A percentile compares a stretch with the other conserved stretches of the same genome.
Conservation (phyloP, 1,139 yeast genomes). For the Candida sanyaensis region DNA sequence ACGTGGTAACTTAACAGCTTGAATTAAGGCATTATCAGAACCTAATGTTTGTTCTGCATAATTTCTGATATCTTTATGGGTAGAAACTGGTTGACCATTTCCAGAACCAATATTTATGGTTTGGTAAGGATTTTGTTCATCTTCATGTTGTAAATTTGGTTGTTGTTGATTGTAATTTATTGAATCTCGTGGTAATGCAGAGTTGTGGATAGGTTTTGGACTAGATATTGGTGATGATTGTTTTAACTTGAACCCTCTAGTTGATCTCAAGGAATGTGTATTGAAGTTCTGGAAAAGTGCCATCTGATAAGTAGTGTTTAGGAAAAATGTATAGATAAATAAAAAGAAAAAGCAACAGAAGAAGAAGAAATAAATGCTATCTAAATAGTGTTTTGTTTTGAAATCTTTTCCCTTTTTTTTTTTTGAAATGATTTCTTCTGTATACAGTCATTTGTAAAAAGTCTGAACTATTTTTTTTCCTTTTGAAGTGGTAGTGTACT, state of each 20-base stretch:
- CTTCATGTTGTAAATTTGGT: constrained; percentile 26
- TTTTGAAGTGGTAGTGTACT: no score
- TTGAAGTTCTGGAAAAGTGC: constrained; percentile 61
- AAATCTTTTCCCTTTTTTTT: neutral
- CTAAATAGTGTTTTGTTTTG: neutral
- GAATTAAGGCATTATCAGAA: constrained; percentile 84
- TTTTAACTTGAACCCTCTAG: constrained; percentile 54
- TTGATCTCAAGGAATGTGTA: constrained; percentile 54
- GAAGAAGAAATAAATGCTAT: neutral
- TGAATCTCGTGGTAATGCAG: constrained; percentile 30
- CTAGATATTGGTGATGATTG: constrained; percentile 44
- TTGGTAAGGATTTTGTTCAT: constrained; percentile 25
- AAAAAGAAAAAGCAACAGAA: neutral
- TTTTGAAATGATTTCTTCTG: neutral
- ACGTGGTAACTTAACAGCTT: constrained; percentile 90
- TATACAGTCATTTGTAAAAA: no score
- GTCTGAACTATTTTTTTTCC: no score
- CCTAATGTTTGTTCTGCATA: constrained; percentile 96
- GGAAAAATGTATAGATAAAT: neutral
- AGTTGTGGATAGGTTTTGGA: constrained; percentile 38
- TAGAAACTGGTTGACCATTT: constrained; percentile 44
- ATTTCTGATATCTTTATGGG: constrained; percentile 72
- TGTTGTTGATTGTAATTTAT: constrained; percentile 5
- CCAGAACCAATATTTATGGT: constrained; percentile 25
- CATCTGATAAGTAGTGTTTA: constrained; percentile 20